A percentile compares a stretch with the other conserved stretches of the same genome.
Evolutionary conservation across 108 stramenopile genomes (phyloP).

Genomic region (Schizochytrium sp.): DNA sequence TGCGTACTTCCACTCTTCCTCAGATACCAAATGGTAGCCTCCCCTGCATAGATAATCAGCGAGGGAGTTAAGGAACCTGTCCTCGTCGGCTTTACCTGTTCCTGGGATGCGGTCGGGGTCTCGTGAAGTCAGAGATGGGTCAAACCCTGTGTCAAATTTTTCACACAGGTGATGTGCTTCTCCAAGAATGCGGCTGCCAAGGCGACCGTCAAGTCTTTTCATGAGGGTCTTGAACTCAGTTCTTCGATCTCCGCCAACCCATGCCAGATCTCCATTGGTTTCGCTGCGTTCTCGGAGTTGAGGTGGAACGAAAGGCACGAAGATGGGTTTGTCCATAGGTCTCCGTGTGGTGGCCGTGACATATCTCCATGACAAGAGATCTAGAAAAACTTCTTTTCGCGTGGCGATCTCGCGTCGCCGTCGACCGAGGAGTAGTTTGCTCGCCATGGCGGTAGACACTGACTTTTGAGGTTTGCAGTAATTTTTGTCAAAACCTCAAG

Average conservation of each 20-base stretch:
- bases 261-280: not conserved
- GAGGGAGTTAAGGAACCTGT: conserved; percentile 10
- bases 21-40: conserved; percentile 43
- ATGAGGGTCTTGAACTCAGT: conserved; percentile 25
- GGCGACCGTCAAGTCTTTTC: not conserved
- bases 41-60: not conserved
- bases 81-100: conserved; percentile 37
- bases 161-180: conserved; percentile 25
- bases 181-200: conserved; percentile 1
- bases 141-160: not conserved
- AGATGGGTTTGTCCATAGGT: no score
- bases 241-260: conserved; percentile 34
- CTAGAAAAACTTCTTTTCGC: conserved; percentile 47
- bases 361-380: conserved; percentile 49
- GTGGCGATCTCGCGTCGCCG: conserved; percentile 54
- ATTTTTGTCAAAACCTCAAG: no score
- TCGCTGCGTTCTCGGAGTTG: not conserved
- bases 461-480: no score
- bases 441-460: not conserved
- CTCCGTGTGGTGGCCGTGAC: not conserved
- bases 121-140: not conserved
- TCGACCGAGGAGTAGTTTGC: conserved; percentile 26
- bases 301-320: not conserved
- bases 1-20: conserved; percentile 46
- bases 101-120: not conserved